These are phyloP conservation scores for Solanum neorickii DNA, from an alignment of 257 asterid genomes.

Conservation along the genomic window DNA sequence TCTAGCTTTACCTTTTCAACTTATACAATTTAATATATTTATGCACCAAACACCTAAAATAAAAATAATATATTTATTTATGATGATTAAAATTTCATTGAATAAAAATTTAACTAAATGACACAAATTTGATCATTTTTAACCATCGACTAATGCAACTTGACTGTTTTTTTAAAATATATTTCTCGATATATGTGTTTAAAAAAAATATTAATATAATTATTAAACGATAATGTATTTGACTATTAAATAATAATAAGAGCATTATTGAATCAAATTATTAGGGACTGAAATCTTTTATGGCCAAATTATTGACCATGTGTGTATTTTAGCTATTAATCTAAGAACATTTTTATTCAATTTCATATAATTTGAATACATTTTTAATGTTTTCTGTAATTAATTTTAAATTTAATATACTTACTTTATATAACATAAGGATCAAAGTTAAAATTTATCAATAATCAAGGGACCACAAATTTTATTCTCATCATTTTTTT, in stretches of 20 bases:
- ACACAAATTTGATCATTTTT: background rate
- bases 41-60: background rate
- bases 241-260: background rate
- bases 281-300: background rate
- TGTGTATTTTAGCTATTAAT: background rate
- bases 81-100: background rate
- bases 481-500: background rate
- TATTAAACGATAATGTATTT: background rate
- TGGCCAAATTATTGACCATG: background rate
- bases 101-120: background rate
- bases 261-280: background rate
- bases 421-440: background rate
- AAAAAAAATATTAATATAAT: too few species aligned
- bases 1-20: background rate
- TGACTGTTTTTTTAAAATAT: too few species aligned
- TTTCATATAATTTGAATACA: background rate
- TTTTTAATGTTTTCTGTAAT: accelerated
- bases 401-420: background rate
- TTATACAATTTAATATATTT: background rate
- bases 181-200: too few species aligned
- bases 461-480: background rate
- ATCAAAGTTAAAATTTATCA: background rate
- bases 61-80: background rate
- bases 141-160: too few species aligned
- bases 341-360: background rate